Base-by-base conservation (phyloP, 345 rosid species). In the Eucalyptus regnans region DNA sequence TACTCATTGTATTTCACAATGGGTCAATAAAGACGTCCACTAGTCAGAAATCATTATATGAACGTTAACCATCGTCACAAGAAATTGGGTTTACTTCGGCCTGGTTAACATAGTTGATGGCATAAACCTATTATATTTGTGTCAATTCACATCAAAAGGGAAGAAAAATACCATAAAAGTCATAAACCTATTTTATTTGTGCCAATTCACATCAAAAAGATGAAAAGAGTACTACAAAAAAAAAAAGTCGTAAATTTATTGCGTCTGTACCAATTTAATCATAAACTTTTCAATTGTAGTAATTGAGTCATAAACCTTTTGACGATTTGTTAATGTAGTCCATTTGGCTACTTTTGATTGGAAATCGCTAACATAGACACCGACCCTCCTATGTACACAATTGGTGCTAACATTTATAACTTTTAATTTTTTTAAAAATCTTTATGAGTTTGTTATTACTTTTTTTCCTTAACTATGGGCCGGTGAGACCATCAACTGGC, bases 311-410 rank as follows among this genome's bases (percentile, higher is more conserved):
- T 22, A 23, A 56, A 56, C 5, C 1, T 56, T 56, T 56, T 23
- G 25, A 56, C 0, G 1, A 56, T 56, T 56, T 56, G 12, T 23
- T 23, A 56, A 23, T 23, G 3, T 56, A 56, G 12, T 8, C 6
- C 1, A 56, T 56, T 23, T 56, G 62, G 1, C 1, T 0, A 56
- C 23, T 56, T 23, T 56, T 23, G 6, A 23, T 56, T 23, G 0
- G 6, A 56, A 56, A 56, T 56, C 1, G 1, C 1, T 56, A 0
- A 56, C 29, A 56, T 22, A 9, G 27, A 56, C 12, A 23, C 0
- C 8, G 8, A 23, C 27, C 12, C 12, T 22, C 29, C 3, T 56
- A 56, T 23, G 12, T 56, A 4, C 27, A 56, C 3, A 22, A 1
- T 5, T 22, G 4, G 8, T 23, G 27, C 3, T 56, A 0, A 56